phyloP scores from a whole-genome alignment of 768 basidiomycete genomes.

The Suillus alpinus region DNA sequence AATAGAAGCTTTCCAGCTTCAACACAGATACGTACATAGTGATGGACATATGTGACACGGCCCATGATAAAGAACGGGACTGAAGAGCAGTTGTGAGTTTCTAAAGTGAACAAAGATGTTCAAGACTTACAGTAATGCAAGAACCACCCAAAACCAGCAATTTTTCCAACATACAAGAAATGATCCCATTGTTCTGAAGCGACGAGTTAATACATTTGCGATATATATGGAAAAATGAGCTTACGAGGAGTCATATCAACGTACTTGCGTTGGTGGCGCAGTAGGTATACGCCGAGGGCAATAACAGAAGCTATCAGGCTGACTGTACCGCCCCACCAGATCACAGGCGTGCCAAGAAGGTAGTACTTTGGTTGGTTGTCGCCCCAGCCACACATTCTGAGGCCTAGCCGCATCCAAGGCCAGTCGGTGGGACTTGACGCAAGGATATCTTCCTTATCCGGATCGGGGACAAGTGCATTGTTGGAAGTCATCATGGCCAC shows the following conservation, averaged over 20 bases:
- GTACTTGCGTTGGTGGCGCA: slow-evolving; percentile 86
- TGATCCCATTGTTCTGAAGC: slow-evolving; percentile 85
- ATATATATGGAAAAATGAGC: slow-evolving; percentile 27
- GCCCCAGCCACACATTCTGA: slow-evolving; percentile 98
- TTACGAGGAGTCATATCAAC: slow-evolving; percentile 85
- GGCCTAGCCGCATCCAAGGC: slow-evolving; percentile 85
- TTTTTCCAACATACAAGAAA: slow-evolving; percentile 88
- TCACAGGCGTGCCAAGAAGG: slow-evolving; percentile 85
- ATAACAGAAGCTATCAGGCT: slow-evolving; percentile 58
- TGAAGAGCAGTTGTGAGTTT: slow-evolving; percentile 28
- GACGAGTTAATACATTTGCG: background rate
- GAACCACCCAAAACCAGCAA: slow-evolving; percentile 89
- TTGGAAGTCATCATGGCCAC: slow-evolving; percentile 99
- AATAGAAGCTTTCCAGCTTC: background rate
- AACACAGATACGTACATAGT: slow-evolving; percentile 65
- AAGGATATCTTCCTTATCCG: slow-evolving; percentile 97
- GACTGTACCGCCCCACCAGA: slow-evolving; percentile 82
- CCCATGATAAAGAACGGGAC: slow-evolving; percentile 99
- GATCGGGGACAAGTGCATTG: slow-evolving; percentile 95
- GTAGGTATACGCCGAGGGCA: slow-evolving; percentile 63
- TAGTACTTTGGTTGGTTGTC: slow-evolving; percentile 89
- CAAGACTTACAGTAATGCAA: slow-evolving; percentile 77
- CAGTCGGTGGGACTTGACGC: slow-evolving; percentile 92
- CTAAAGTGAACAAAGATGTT: background rate
- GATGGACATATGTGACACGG: slow-evolving; percentile 93